Evolutionary conservation across 2,329 filamentous ascomycete genomes (phyloP), one percentile per base, ranked within the genome.

Genomic region (Daldinia sp.): DNA sequence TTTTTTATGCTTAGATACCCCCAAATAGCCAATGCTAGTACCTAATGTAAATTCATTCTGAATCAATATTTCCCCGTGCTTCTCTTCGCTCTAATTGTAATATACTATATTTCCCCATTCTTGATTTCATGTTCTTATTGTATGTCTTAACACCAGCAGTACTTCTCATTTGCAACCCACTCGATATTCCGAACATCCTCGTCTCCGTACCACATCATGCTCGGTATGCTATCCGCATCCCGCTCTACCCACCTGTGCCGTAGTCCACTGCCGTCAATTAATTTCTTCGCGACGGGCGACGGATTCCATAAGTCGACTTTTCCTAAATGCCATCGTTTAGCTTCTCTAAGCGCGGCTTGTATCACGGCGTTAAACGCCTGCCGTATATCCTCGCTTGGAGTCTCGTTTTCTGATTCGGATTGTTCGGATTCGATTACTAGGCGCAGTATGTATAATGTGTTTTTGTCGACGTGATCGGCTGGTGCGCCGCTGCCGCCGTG

Each of bases 261-360:
- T 13, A 92, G 69, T 2, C 81, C 81, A 1, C 79, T 77, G 23
- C 71, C 73, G 35, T 81, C 76, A 1, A 88, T 77, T 37, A 90
- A 70, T 13, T 75, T 65, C 73, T 74, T 74, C 23, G 88, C 74
- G 65, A 82, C 71, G 5, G 85, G 79, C 3, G 84, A 84, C 0
- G 94, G 93, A 73, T 95, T 96, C 94, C 94, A 98, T 52, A 94
- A 80, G 74, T 93, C 85, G 3, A 97, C 86, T 45, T 86, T 83
- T 37, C 83, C 81, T 78, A 92, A 87, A 43, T 85, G 80, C 90
- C 92, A 96, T 58, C 86, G 81, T 2, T 81, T 77, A 1, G 94
- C 94, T 76, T 96, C 87, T 7, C 78, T 77, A 71, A 90, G 87
- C 3, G 93, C 93, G 43, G 88, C 80, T 39, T 79, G 77, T 43